A percentile compares a stretch with the other conserved stretches of the same genome.
These are phyloP conservation scores for Fraxinus nigra DNA, from an alignment of 305 asterid genomes.

Conservation along the genomic window DNA sequence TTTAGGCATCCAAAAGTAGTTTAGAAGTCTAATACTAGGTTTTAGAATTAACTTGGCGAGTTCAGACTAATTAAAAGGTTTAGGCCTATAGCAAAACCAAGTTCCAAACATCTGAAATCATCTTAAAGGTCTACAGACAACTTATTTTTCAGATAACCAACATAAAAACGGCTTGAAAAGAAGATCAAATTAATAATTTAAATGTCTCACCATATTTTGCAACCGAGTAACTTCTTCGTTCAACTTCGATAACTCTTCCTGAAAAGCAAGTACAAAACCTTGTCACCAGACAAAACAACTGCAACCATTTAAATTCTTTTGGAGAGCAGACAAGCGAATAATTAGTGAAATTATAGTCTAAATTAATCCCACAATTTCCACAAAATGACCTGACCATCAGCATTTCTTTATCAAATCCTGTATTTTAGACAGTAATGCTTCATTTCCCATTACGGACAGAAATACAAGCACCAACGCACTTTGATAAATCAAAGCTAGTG, in stretches of 20 bases:
- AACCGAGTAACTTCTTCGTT: conserved; percentile 53
- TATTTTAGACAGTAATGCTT: conserved; percentile 2
- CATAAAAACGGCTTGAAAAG: background rate
- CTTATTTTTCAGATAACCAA: background rate
- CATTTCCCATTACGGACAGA: background rate
- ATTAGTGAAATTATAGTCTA: background rate
- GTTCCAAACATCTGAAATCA: background rate
- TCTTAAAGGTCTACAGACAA: background rate
- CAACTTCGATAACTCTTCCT: conserved; percentile 81
- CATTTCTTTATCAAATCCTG: background rate
- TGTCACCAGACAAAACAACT: conserved; percentile 14
- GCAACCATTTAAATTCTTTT: background rate
- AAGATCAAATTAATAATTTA: conserved; percentile 14
- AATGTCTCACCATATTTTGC: conserved; percentile 50
- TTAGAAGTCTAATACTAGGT: background rate
- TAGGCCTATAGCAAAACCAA: background rate
- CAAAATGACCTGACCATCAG: background rate
- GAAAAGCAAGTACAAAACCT: conserved; percentile 30
- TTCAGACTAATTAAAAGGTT: background rate
- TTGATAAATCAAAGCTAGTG: conserved; percentile 1
- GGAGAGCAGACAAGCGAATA: background rate
- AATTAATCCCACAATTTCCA: background rate
- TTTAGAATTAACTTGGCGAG: background rate
- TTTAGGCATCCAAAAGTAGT: background rate
- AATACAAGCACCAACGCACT: background rate